Evolutionary conservation across 2,329 filamentous ascomycete species (phyloP), one percentile per base, ranked within the genome.

Genomic region (Pseudogymnoascus sp.): DNA sequence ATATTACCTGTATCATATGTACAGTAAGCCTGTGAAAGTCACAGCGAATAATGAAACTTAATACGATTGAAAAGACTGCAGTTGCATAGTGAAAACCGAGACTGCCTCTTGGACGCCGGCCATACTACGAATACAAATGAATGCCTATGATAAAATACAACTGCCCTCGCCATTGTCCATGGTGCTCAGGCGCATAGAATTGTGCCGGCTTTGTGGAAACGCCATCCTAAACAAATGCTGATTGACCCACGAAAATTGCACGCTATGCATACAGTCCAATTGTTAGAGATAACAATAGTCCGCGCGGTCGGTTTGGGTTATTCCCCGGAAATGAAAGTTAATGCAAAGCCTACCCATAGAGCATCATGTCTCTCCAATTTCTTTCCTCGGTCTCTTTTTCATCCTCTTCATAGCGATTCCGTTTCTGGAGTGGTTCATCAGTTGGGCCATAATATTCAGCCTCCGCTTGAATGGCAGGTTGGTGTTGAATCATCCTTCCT

Each of bases 41-140:
- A 34, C 51, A 57, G 51, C 51, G 29, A 57, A 57, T 57, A 57
- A 57, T 57, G 51, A 34, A 57, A 21, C 10, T 34, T 57, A 34
- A 57, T 57, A 34, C n/a, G 51, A 5, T 57, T 36, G 16, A 57
- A n/a, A 57, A 34, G 16, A 18, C 47, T 57, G 16, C 51, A 36
- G 16, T 18, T 34, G 51, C 3, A 21, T 21, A 14, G 29, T 57
- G 51, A 57, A 57, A 57, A n/a, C 29, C 29, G 8, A 57, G 36
- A 21, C 51, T 34, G 11, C 18, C 16, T 34, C 45, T 57, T 5
- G 51, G 51, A 57, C 11, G 34, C 10, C 12, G 29, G 29, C 16
- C 51, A 57, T 18, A 34, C 51, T 57, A 34, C 51, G 16, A 57
- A 57, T 57, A 57, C 29, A 34, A 54, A 21, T 34, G 51, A 57